Base-by-base conservation (phyloP, 1,284 basidiomycete species). In the Ganoderma meredithae region DNA sequence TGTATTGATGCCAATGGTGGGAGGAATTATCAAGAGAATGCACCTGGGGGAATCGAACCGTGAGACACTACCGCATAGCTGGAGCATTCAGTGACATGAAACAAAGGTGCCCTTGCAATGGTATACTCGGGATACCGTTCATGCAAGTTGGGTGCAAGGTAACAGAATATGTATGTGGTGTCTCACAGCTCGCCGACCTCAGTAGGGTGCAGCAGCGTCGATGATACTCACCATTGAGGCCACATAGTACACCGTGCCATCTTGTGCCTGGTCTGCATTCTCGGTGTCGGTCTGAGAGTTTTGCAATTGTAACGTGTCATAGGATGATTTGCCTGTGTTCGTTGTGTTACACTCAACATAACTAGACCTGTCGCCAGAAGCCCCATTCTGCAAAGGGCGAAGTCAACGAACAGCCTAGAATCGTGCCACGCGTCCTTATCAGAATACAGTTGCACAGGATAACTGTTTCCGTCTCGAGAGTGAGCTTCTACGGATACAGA, bases 371-470 rank as follows among this genome's bases (percentile, higher is more conserved):
- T 74, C 68, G 17, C 67, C 71, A n/a, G 72, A 74, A 0, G 73
- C 63, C 72, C 72, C 73, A 75, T 41, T 75, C 74, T 74, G 39
- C 27, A 22, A 3, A n/a, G 7, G 9, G 1, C 2, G 9, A 8
- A 36, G 1, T 36, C 36, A 13, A 22, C 1, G 9, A 47, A 31
- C 27, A 2, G 27, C 27, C 8, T 0, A 25, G 13, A 9, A 13
- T 36, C 49, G n/a, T 27, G 22, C 15, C 13, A 12, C 3, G 27
- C 27, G 6, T 10, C 8, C 22, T 10, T 19, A 75, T 83, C 79
- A 25, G 79, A 76, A 71, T 82, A 80, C 27, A 79, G 62, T 64
- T 79, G 75, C 15, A 82, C 75, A 40, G 65, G 43, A 68, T 82
- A 81, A 27, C 72, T 8, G 3, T 69, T 40, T n/a, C 76, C 78